A percentile compares a stretch with the other conserved stretches of the same genome.
Conservation (phyloP, 2,329 filamentous ascomycete species). For the Fusarium sp. region DNA sequence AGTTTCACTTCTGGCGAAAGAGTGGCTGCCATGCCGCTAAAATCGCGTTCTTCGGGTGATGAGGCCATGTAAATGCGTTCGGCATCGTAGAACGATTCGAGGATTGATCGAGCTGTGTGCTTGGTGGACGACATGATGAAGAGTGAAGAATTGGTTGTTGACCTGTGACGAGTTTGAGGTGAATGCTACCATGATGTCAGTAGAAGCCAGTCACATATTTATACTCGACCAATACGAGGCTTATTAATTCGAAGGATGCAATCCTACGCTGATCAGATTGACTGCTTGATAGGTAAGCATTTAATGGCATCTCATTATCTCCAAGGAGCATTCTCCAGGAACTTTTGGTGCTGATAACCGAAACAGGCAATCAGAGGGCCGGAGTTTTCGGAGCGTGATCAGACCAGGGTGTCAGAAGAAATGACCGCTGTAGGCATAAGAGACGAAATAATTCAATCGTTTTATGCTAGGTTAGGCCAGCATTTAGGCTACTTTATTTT, state of each 20-base stretch:
- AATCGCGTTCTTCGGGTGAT: conserved; percentile 47
- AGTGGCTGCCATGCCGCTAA: conserved; percentile 46
- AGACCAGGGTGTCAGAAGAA: no score
- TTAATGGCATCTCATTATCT: conserved; percentile 1
- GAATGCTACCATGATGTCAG: not conserved
- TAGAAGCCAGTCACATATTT: not conserved
- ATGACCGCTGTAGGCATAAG: no score
- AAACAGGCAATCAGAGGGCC: conserved; percentile 5
- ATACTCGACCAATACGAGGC: not conserved
- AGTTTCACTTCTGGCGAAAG: conserved; percentile 46
- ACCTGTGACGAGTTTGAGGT: not conserved
- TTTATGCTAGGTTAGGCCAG: no score
- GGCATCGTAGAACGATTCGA: conserved; percentile 52
- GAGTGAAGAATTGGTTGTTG: not conserved
- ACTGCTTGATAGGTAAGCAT: not conserved
- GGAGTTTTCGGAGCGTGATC: conserved; percentile 31
- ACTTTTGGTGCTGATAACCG: conserved; percentile 19
- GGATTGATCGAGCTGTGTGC: conserved; percentile 46
- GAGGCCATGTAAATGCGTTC: conserved; percentile 52
- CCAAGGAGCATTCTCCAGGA: conserved; percentile 20
- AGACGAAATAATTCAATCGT: no score
- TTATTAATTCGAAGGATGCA: conserved; percentile 1
- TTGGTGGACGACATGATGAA: conserved; percentile 9
- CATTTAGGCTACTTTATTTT: no score
- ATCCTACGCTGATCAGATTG: not conserved